These are phyloP conservation scores for Tephrocybe sp. DNA, from an alignment of 768 basidiomycete species.

Conservation along the genomic window DNA sequence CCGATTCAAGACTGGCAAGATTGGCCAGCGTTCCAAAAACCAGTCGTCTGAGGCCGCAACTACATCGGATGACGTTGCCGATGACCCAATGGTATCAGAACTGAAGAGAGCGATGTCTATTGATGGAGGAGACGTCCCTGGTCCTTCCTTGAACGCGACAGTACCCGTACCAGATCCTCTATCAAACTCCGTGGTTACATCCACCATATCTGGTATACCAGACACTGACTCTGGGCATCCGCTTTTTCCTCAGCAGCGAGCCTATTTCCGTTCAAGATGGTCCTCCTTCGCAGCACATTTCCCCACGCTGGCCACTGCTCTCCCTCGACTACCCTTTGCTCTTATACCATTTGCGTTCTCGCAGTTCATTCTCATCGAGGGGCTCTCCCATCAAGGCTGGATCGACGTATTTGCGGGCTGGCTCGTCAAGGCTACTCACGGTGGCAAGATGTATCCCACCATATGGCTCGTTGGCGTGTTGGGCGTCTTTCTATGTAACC, in stretches of 20 bases:
- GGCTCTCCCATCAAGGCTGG: slow-evolving; percentile 85
- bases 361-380: slow-evolving; percentile 94
- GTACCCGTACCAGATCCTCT: slow-evolving; percentile 6
- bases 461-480: slow-evolving; percentile 24
- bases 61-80: no score
- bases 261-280: slow-evolving; percentile 16
- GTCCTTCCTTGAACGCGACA: slow-evolving; percentile 17
- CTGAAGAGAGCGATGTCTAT: slow-evolving; percentile 28
- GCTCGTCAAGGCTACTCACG: slow-evolving; percentile 19
- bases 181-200: slow-evolving; percentile 1
- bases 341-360: slow-evolving; percentile 92
- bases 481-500: slow-evolving; percentile 24
- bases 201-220: slow-evolving; percentile 3
- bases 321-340: slow-evolving; percentile 73
- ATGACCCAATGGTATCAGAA: slow-evolving; percentile 27
- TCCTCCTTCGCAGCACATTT: slow-evolving; percentile 40
- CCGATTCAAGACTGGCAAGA: slow-evolving; percentile 25
- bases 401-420: slow-evolving; percentile 73
- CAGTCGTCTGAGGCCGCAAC: slow-evolving; percentile 10
- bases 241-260: slow-evolving; percentile 21
- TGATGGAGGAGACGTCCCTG: slow-evolving; percentile 18
- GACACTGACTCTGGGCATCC: slow-evolving; percentile 5
- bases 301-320: slow-evolving; percentile 70
- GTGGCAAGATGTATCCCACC: slow-evolving; percentile 19
- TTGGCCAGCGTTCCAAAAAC: background rate